Base-by-base conservation (phyloP, 2,329 filamentous ascomycete species). In the Aspergillus sergii region DNA sequence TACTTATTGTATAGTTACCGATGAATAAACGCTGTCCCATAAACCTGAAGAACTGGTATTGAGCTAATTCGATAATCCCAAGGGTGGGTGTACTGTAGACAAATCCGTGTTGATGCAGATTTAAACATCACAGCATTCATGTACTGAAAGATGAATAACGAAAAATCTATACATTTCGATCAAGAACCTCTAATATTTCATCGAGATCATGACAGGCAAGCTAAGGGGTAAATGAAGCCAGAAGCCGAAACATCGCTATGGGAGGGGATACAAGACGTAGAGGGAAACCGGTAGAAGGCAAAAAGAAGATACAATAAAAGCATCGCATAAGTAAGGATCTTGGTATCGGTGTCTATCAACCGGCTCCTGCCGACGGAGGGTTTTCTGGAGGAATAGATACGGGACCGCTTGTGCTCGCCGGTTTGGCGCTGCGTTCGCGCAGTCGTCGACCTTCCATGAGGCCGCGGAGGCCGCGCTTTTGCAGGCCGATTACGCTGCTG, bases 401-500 rank as follows among this genome's bases (percentile, higher is more conserved):
- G 23, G 51, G 23, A 1, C 57, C 58, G 11, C 61, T 54, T 30
- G 61, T 60, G 48, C 71, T 75, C 3, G 72, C 58, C 1, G 75
- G 74, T 57, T 76, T 77, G 8, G 68, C 78, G 14, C 84, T 85
- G 67, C 92, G 83, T 76, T 96, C 93, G 51, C 94, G 84, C 82
- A 97, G 89, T 64, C 94, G 85, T 51, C 94, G 84, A 4, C 94
- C 94, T 78, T 98, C 95, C 95, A 99, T 98, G 69, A 99, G 78
- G 0, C 95, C 95, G 63, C 94, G 85, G 41, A 99, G 78, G 0
- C 95, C 95, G 59, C 95, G 86, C 82, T 99, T 99, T 82, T 99
- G 95, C 67, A 99, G 76, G 0, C 95, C 95, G 69, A 99, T 96
- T 3, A 98, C 94, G 56, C 92, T 92, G 80, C 80, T 96, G 87